Evolutionary conservation across 2,329 filamentous ascomycete genomes (phyloP).

Genomic region (Beauveria asiatica): DNA sequence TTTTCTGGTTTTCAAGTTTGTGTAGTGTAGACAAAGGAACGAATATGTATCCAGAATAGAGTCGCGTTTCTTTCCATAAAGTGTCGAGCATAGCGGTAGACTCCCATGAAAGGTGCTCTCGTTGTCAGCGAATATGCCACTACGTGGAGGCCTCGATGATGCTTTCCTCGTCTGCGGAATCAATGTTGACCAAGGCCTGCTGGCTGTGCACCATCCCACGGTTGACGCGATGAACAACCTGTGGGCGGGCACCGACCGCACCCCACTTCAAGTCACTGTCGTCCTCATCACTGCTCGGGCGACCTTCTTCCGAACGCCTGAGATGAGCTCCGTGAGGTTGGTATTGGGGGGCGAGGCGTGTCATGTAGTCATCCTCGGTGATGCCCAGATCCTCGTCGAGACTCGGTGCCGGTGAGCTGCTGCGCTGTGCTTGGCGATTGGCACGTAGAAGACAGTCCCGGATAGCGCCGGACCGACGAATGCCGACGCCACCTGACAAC

Average conservation of each 20-base stretch:
- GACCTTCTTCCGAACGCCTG: slow-evolving; percentile 41
- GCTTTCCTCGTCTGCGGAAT: slow-evolving; percentile 25
- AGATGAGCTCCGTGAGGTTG: slow-evolving; percentile 22
- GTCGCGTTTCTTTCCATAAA: not conserved
- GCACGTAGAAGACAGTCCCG: slow-evolving; percentile 29
- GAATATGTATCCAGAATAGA: not conserved
- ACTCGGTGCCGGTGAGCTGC: slow-evolving; percentile 33
- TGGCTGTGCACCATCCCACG: slow-evolving; percentile 41
- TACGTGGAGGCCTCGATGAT: slow-evolving; percentile 5
- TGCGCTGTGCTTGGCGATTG: slow-evolving; percentile 20
- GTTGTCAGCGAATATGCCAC: not conserved
- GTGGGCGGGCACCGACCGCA: slow-evolving; percentile 36
- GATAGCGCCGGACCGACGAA: slow-evolving; percentile 38
- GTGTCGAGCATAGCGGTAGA: not conserved
- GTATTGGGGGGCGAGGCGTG: slow-evolving; percentile 29
- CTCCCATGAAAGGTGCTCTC: not conserved
- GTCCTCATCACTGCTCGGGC: slow-evolving; percentile 51
- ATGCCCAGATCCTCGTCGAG: slow-evolving; percentile 57
- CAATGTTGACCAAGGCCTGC: slow-evolving; percentile 40
- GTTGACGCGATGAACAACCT: slow-evolving; percentile 48
- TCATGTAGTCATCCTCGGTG: slow-evolving; percentile 66
- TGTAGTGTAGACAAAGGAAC: not conserved
- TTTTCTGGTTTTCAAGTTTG: not conserved
- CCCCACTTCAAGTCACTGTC: slow-evolving; percentile 45
- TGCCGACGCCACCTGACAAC: slow-evolving; percentile 68